These are phyloP conservation scores for Phytophthora uliginosa DNA, from an alignment of 352 stramenopile genomes.

Conservation along the genomic window DNA sequence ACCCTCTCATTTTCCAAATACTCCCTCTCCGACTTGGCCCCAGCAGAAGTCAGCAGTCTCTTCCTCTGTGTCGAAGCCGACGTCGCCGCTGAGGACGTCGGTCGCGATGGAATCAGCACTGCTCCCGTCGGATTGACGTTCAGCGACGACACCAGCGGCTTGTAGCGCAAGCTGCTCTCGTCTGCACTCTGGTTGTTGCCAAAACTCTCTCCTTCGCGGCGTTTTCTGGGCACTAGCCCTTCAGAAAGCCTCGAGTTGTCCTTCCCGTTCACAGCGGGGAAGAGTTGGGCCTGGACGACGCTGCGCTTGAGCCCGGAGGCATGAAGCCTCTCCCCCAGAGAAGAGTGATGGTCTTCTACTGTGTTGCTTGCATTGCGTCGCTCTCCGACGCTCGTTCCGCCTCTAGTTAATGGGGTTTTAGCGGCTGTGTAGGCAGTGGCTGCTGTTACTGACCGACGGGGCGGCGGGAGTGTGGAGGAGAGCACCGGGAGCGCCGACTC, in stretches of 20 bases:
- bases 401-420: background rate
- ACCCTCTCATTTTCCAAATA: background rate
- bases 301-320: conserved; percentile 68
- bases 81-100: conserved; percentile 42
- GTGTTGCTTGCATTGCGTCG: background rate
- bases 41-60: conserved; percentile 10
- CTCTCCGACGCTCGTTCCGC: background rate
- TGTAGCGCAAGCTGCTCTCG: conserved; percentile 18
- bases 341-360: background rate
- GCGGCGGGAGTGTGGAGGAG: conserved; percentile 24
- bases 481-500: conserved; percentile 18
- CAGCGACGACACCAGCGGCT: conserved; percentile 40
- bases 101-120: conserved; percentile 62
- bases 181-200: conserved; percentile 24
- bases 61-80: conserved; percentile 17
- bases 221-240: conserved; percentile 10
- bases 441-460: conserved; percentile 21
- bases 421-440: background rate
- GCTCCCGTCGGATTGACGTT: conserved; percentile 40
- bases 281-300: conserved; percentile 62
- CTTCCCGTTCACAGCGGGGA: conserved; percentile 29
- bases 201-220: background rate
- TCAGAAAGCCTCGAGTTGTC: background rate
- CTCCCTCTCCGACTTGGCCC: conserved; percentile 34
- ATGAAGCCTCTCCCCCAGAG: conserved; percentile 59